Evolutionary conservation across 306 rosid species (phyloP), one percentile per base, ranked within the genome.

Genomic region (Casuarina glauca): DNA sequence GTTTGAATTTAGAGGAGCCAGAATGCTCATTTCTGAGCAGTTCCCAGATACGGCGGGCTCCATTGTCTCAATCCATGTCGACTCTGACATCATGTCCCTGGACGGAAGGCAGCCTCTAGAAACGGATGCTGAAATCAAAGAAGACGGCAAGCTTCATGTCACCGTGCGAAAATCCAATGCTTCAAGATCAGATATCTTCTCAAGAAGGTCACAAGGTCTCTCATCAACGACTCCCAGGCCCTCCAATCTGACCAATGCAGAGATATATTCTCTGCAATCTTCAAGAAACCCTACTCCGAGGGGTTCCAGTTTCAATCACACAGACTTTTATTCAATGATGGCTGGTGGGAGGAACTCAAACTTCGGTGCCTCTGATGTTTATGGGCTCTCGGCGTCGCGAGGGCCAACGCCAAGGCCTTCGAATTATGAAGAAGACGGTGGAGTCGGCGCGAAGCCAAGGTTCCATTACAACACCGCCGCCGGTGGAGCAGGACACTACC

Each of bases 41-140:
- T 93, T 93, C 42, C 98, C 98, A 2, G 96, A 91, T 79, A 91
- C 96, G 0, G 96, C 96, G 1, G 97, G 83, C 13, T 86, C 98
- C 42, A 91, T 93, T 76, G 96, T 91, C 66, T 91, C 97, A 3
- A 93, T 93, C 74, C 98, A 93, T 4, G 98, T 93, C 0, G 98
- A 93, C 49, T 93, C 98, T 15, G 97, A 93, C 50, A 88, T 93
- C 44, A 88, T 90, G 91, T 93, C 98, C 0, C 71, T 93, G 3
- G 97, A 90, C 43, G 98, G 97, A 46, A 82, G 92, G 38, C 98
- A 93, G 1, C 81, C 84, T 0, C 60, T 91, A 9, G 98, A 93
- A 60, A 90, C 97, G 0, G 93, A 91, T 43, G 90, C 95, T 5
- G 91, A 87, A 68, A 82, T 93, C 43, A 90, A 88, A 80, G 88